Evolutionary conservation across 1,139 yeast species (phyloP).

Genomic region (Yamadazyma sp.): DNA sequence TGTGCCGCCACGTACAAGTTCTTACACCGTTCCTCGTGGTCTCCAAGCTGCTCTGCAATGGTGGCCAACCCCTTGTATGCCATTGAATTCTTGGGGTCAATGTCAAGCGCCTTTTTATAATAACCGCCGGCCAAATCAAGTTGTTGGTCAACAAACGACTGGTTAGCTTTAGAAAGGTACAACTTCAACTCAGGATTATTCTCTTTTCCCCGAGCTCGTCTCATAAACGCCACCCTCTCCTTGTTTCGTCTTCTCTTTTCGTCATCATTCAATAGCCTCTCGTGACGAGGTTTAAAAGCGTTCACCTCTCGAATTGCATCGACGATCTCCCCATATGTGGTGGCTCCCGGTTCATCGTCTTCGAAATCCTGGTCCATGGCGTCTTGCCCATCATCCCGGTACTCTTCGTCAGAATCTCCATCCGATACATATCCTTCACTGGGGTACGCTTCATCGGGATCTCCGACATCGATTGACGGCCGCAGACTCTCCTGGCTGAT

Average conservation of each 20-base stretch:
- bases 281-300: constrained; percentile 3
- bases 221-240: constrained; percentile 12
- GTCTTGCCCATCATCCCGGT: constrained; percentile 6
- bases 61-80: constrained; percentile 89
- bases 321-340: constrained; percentile 4
- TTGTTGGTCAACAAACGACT: constrained; percentile 69
- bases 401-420: constrained; percentile 4
- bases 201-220: constrained; percentile 4
- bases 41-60: constrained; percentile 69
- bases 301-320: constrained; percentile 5
- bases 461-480: background rate
- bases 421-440: background rate
- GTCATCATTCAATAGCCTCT: background rate
- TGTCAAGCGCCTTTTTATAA: constrained; percentile 71
- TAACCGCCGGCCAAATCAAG: constrained; percentile 63
- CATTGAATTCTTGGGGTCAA: constrained; percentile 73
- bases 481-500: background rate
- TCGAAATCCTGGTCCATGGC: constrained; percentile 1
- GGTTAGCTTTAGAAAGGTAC: constrained; percentile 71
- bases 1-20: constrained; percentile 55
- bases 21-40: constrained; percentile 69
- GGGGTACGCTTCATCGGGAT: too few species aligned
- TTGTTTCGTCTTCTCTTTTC: constrained; percentile 6
- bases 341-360: constrained; percentile 1
- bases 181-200: constrained; percentile 61